phyloP scores from a whole-genome alignment of 1,284 basidiomycete species.

The Ustilago sp. region DNA sequence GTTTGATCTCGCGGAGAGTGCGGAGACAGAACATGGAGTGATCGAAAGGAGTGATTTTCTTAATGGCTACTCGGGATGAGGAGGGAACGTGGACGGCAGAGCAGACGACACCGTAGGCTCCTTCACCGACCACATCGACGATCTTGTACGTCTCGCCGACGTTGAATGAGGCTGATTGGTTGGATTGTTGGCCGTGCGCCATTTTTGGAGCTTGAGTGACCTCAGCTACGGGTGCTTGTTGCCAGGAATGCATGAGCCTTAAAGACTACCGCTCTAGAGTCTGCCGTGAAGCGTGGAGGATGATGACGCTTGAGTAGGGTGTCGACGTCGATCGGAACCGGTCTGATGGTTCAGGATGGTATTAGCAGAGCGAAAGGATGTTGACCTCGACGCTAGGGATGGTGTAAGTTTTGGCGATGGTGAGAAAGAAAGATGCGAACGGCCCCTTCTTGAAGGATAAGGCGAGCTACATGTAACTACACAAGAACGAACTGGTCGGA shows the following conservation, averaged over 20 bases:
- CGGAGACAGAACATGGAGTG: constrained; percentile 69
- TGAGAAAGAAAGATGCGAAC: neutral
- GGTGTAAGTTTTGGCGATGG: neutral
- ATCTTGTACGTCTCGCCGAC: constrained; percentile 66
- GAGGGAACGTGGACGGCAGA: constrained; percentile 69
- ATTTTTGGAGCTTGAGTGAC: constrained; percentile 7
- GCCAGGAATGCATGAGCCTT: too few relatives aligned
- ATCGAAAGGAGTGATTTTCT: constrained; percentile 69
- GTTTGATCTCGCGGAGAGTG: constrained; percentile 68
- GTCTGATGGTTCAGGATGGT: neutral
- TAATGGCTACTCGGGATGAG: constrained; percentile 70
- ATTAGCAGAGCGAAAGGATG: neutral
- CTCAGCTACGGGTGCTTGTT: neutral
- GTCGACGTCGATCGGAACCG: neutral
- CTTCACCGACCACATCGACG: constrained; percentile 71
- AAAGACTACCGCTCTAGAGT: too few relatives aligned
- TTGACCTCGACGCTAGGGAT: neutral
- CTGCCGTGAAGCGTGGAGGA: neutral
- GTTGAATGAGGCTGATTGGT: constrained; percentile 41
- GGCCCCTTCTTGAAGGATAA: neutral
- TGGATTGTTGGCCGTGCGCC: constrained; percentile 42
- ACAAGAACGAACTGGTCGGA: neutral
- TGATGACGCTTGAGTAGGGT: neutral
- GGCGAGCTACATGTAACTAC: neutral
- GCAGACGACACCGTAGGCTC: constrained; percentile 71